Percentiles rank a stretch among this genome's conserved stretches.
Evolutionary conservation across 2,329 filamentous ascomycete species (phyloP).

Genomic region (Parascedosporium putredinis): DNA sequence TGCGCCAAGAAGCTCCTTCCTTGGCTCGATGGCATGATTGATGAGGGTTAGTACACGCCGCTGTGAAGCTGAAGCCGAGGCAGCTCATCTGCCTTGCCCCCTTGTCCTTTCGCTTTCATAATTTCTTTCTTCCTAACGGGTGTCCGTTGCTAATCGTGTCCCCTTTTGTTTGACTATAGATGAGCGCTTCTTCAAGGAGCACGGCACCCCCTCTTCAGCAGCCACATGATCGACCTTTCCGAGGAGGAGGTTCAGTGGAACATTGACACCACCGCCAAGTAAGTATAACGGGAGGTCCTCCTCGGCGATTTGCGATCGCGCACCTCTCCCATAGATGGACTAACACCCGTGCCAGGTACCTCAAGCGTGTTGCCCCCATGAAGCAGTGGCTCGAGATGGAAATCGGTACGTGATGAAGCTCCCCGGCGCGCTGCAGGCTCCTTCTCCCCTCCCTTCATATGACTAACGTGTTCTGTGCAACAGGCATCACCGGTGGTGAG

Average conservation of each 20-base stretch:
- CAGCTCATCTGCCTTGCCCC: no score
- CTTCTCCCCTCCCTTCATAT: background rate
- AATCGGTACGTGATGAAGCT: constrained; percentile 29
- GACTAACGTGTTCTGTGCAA: constrained; percentile 19
- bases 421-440: no score
- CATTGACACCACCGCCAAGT: constrained; percentile 76
- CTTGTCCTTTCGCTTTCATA: no score
- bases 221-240: constrained; percentile 97
- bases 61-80: no score
- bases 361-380: constrained; percentile 89
- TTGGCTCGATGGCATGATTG: constrained; percentile 93
- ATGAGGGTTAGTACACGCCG: constrained; percentile 41
- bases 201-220: constrained; percentile 82
- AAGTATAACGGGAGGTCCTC: no score
- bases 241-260: constrained; percentile 88
- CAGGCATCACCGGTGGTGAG: constrained; percentile 80
- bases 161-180: constrained; percentile 31
- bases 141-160: background rate
- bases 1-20: constrained; percentile 99
- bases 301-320: no score
- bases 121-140: no score
- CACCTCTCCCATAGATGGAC: no score
- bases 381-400: constrained; percentile 99
- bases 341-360: constrained; percentile 46
- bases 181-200: constrained; percentile 87